Evolutionary conservation across 1,284 basidiomycete species (phyloP).

Genomic region (Marasmius tenuissimus): DNA sequence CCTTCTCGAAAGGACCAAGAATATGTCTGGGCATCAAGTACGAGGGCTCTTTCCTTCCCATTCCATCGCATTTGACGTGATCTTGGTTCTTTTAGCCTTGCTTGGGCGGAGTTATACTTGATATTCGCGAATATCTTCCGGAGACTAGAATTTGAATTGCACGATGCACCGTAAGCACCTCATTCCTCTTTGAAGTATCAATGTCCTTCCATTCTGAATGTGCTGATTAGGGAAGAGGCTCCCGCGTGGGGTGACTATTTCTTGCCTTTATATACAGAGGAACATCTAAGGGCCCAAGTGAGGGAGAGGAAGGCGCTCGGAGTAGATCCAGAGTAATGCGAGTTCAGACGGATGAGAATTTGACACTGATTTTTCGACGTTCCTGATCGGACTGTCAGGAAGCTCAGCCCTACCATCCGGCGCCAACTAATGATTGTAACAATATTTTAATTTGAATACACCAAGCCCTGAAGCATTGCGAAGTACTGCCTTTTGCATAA

Average conservation of each 20-base stretch:
- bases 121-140: not conserved
- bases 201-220: not conserved
- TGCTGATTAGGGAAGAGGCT: no score
- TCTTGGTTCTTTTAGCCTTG: not conserved
- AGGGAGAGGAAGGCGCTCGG: conserved; percentile 11
- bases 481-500: no score
- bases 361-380: no score
- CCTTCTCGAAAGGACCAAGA: conserved; percentile 9
- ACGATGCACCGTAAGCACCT: not conserved
- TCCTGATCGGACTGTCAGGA: no score
- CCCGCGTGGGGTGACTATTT: not conserved
- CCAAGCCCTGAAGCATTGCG: no score
- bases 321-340: no score
- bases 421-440: no score
- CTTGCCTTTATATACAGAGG: not conserved
- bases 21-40: conserved; percentile 2
- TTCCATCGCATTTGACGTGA: not conserved
- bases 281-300: not conserved
- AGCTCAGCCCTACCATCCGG: no score
- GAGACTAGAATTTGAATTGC: not conserved
- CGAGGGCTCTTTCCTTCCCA: not conserved
- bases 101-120: not conserved
- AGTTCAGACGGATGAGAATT: no score
- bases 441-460: no score
- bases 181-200: not conserved